Evolutionary conservation across 1,284 basidiomycete species (phyloP).

Genomic region (Kwoniella shivajii): DNA sequence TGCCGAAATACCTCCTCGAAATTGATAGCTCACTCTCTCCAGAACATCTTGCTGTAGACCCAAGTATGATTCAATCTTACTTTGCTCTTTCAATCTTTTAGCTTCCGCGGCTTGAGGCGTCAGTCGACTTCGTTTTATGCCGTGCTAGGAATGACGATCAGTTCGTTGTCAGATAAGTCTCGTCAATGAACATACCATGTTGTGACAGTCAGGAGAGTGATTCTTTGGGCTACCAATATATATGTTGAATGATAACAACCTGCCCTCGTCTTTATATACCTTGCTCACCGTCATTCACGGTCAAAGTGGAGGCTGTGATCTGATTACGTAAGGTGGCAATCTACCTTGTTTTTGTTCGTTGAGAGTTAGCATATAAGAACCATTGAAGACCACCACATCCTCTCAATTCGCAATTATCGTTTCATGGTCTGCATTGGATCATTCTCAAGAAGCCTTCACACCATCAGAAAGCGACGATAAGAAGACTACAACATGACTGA

Average conservation of each 20-base stretch:
- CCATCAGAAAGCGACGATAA: too few species aligned
- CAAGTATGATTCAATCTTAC: slow-evolving; percentile 74
- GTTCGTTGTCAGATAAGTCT: not conserved
- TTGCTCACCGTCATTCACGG: not conserved
- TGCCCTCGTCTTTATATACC: not conserved
- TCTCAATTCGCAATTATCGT: too few species aligned
- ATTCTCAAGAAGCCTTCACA: too few species aligned
- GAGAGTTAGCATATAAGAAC: too few species aligned
- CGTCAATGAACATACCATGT: not conserved
- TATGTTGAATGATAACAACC: too few species aligned
- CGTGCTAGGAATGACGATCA: slow-evolving; percentile 63
- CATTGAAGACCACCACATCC: too few species aligned
- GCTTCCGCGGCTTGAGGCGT: slow-evolving; percentile 67
- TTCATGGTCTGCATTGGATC: too few species aligned
- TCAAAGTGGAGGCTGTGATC: not conserved
- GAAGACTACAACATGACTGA: slow-evolving; percentile 27
- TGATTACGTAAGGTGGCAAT: slow-evolving; percentile 3
- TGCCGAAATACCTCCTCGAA: not conserved
- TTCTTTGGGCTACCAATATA: too few species aligned
- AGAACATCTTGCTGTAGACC: slow-evolving; percentile 68
- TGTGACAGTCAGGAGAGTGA: too few species aligned
- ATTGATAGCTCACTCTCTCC: slow-evolving; percentile 59
- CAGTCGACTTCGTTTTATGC: slow-evolving; percentile 70
- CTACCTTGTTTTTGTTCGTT: not conserved
- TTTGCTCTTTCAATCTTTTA: slow-evolving; percentile 67